Evolutionary conservation across 1,284 basidiomycete genomes (phyloP).

Genomic region (Ceratobasidium papillatum): DNA sequence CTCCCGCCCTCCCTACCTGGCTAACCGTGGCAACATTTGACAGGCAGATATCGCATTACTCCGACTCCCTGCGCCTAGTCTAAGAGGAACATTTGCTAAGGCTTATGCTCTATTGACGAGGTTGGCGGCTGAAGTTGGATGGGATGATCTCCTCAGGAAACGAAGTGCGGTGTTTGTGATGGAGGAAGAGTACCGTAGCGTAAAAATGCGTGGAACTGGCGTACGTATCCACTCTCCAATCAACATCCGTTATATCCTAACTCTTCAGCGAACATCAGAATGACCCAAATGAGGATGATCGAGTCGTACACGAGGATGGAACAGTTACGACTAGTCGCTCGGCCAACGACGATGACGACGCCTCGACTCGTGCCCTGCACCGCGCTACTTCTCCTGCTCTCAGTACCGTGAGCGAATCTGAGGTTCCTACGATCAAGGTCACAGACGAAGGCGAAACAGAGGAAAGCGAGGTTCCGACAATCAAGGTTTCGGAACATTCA

Average conservation of each 20-base stretch:
- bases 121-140: constrained; percentile 92
- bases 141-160: constrained; percentile 97
- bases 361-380: constrained; percentile 66
- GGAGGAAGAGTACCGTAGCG: constrained; percentile 93
- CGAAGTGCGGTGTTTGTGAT: constrained; percentile 97
- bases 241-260: background rate
- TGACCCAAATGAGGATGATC: background rate
- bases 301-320: constrained; percentile 68
- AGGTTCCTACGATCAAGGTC: constrained; percentile 47
- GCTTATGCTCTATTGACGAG: constrained; percentile 92
- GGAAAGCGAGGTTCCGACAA: constrained; percentile 73
- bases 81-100: constrained; percentile 94
- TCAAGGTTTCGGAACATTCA: constrained; percentile 77
- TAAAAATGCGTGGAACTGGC: constrained; percentile 50
- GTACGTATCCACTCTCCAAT: background rate
- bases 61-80: constrained; percentile 90
- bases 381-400: constrained; percentile 10
- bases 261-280: constrained; percentile 49
- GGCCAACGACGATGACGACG: constrained; percentile 67
- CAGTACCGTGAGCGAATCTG: constrained; percentile 39
- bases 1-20: background rate
- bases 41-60: constrained; percentile 92
- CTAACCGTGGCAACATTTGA: background rate
- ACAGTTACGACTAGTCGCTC: constrained; percentile 49
- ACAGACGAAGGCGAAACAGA: constrained; percentile 46